Conservation (phyloP, 768 basidiomycete species). For the Ramaria sp. region DNA sequence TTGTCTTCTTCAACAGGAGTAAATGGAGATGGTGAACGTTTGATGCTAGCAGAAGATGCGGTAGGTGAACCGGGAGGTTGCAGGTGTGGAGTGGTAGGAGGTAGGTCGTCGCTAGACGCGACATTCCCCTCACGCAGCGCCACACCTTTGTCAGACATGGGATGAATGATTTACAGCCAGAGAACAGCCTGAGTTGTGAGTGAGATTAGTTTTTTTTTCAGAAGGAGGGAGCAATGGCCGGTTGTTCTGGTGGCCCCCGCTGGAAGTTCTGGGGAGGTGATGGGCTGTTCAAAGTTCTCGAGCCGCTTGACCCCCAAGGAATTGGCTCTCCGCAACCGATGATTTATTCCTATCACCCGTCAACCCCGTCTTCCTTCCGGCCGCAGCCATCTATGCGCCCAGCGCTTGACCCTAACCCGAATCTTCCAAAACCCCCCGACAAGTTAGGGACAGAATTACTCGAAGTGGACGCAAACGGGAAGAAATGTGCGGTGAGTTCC, state of each 20-base stretch:
- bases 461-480: no score
- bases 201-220: not conserved
- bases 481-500: no score
- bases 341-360: not conserved
- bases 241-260: not conserved
- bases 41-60: not conserved
- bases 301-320: not conserved
- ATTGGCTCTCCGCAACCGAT: constrained; percentile 6
- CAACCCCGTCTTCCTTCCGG: constrained; percentile 1
- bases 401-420: not conserved
- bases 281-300: constrained; percentile 1
- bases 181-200: not conserved
- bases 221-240: not conserved
- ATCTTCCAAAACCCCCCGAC: not conserved
- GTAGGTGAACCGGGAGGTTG: not conserved
- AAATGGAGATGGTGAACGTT: not conserved
- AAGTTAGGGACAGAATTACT: no score
- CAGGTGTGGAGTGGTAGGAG: not conserved
- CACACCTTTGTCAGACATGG: constrained; percentile 3
- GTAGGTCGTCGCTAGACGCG: not conserved
- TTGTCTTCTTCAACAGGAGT: not conserved
- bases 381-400: not conserved
- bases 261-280: constrained; percentile 5
- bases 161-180: not conserved
- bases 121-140: not conserved